Evolutionary conservation across 2,329 filamentous ascomycete genomes (phyloP).

Genomic region (Apiospora sp.): DNA sequence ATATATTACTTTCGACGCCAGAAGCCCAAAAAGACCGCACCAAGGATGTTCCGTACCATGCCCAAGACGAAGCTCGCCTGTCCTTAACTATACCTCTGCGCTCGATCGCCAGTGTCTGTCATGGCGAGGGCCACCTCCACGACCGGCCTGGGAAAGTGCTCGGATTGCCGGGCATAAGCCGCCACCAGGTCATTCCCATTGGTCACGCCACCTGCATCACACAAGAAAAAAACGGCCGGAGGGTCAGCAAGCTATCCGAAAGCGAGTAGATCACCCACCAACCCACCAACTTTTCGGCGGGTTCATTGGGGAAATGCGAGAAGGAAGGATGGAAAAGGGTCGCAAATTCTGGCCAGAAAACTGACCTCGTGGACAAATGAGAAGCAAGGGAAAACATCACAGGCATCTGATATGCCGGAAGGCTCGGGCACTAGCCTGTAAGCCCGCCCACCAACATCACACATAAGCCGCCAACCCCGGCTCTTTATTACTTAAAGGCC

Average conservation of each 20-base stretch:
- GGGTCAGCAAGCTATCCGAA: not conserved
- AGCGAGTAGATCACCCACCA: not conserved
- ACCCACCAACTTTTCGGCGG: not conserved
- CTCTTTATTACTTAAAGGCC: not conserved
- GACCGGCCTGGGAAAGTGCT: constrained; percentile 51
- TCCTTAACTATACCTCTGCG: constrained; percentile 51
- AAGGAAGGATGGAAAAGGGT: not conserved
- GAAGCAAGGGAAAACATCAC: not conserved
- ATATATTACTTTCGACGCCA: not conserved
- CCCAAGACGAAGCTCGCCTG: constrained; percentile 44
- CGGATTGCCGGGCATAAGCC: constrained; percentile 55
- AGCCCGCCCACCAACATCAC: not conserved
- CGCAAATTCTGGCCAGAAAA: not conserved
- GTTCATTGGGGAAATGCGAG: not conserved
- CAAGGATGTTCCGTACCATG: constrained; percentile 49
- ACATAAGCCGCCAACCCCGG: not conserved
- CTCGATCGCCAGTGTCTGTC: constrained; percentile 58
- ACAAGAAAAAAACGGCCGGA: not conserved
- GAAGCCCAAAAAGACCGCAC: constrained; percentile 34
- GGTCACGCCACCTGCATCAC: constrained; percentile 13
- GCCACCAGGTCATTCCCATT: constrained; percentile 65
- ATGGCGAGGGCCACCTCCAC: constrained; percentile 53
- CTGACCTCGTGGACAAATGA: not conserved
- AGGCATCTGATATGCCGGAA: not conserved
- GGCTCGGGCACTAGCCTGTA: constrained; percentile 9